These are phyloP conservation scores for Termitomyces eurrhizus DNA, from an alignment of 768 basidiomycete species.

Conservation along the genomic window DNA sequence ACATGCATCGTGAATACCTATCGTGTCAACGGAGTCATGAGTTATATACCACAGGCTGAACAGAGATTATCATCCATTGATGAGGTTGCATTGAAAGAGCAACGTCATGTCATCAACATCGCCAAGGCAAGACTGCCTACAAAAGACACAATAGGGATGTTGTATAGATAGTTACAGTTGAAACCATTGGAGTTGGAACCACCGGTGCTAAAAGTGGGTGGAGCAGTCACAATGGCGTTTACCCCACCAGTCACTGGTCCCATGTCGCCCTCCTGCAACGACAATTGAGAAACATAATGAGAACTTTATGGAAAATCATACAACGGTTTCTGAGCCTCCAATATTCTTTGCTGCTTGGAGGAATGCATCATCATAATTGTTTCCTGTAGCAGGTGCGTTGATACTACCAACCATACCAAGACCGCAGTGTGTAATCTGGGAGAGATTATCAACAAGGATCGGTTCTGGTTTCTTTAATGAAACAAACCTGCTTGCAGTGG, in stretches of 20 bases:
- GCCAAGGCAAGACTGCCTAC: neutral
- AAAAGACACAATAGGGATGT: conserved; percentile 1
- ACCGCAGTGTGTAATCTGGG: conserved; percentile 39
- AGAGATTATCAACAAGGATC: neutral
- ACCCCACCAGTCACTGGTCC: conserved; percentile 41
- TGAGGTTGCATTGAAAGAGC: neutral
- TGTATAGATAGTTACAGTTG: neutral
- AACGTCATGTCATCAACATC: neutral
- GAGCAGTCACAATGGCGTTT: conserved; percentile 30
- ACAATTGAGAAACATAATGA: neutral
- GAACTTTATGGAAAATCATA: conserved; percentile 12
- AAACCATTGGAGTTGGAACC: neutral
- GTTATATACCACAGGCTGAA: neutral
- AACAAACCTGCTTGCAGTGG: conserved; percentile 43
- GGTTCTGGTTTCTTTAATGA: neutral
- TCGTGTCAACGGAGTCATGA: neutral
- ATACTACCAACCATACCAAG: conserved; percentile 50
- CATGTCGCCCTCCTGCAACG: conserved; percentile 29
- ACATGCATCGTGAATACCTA: neutral
- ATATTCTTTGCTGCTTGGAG: conserved; percentile 34
- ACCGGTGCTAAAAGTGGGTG: conserved; percentile 18
- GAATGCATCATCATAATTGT: conserved; percentile 41
- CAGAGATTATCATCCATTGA: neutral
- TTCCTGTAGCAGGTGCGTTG: conserved; percentile 42
- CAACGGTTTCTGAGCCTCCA: conserved; percentile 29